A percentile compares a stretch with the other conserved stretches of the same genome.
phyloP scores from a whole-genome alignment of 2,329 filamentous ascomycete genomes.

The Lasiodiplodia sp. region DNA sequence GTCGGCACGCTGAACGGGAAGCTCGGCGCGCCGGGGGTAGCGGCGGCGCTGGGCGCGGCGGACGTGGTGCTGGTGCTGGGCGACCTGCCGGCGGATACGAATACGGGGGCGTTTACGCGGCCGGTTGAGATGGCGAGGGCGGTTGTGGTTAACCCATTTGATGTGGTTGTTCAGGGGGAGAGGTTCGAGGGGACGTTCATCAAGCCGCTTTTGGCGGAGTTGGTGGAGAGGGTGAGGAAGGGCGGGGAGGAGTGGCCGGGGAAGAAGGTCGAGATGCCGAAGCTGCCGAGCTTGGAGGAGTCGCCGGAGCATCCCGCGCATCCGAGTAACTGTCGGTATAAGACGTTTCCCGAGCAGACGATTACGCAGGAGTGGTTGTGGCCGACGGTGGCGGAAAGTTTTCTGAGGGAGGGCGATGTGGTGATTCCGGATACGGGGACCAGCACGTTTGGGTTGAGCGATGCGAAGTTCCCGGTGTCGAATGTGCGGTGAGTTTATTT shows the following conservation, averaged over 20 bases:
- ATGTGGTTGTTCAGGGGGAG: constrained; percentile 46
- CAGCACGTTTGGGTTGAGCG: constrained; percentile 48
- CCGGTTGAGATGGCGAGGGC: constrained; percentile 40
- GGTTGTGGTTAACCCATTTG: constrained; percentile 47
- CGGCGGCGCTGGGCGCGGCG: constrained; percentile 43
- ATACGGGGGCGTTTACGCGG: constrained; percentile 51
- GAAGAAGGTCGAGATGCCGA: constrained; percentile 6
- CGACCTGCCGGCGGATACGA: constrained; percentile 52
- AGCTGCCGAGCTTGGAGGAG: constrained; percentile 4
- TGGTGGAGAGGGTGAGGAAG: constrained; percentile 37
- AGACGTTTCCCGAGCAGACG: constrained; percentile 33
- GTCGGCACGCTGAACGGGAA: constrained; percentile 52
- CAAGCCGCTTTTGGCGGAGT: constrained; percentile 45
- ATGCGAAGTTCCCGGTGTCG: constrained; percentile 40
- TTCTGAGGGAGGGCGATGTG: constrained; percentile 47
- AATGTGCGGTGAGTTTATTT: constrained; percentile 32
- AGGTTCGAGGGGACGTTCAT: constrained; percentile 44
- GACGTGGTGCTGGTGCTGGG: constrained; percentile 51
- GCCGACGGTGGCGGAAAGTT: constrained; percentile 47
- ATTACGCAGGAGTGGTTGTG: constrained; percentile 55
- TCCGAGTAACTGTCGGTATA: neutral
- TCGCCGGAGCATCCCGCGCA: constrained; percentile 8
- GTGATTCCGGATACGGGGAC: constrained; percentile 54
- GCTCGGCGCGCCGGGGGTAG: constrained; percentile 47
- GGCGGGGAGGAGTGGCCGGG: constrained; percentile 34